Conservation (phyloP, 768 basidiomycete species). For the Pulveroboletus sp. region DNA sequence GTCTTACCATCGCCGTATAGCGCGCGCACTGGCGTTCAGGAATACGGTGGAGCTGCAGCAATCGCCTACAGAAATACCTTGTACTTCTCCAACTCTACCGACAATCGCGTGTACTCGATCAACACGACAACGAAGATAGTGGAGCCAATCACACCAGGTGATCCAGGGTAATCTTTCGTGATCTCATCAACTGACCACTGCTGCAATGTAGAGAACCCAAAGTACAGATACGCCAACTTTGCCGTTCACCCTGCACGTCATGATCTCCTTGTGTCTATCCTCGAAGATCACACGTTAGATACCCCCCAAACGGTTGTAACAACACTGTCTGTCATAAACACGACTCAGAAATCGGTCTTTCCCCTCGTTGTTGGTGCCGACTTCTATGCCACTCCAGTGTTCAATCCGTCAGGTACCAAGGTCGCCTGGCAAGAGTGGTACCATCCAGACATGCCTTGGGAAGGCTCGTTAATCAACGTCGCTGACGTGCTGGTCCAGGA, state of each 20-base stretch:
- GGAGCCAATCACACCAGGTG: constrained; percentile 60
- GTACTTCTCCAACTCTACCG: constrained; percentile 55
- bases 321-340: constrained; percentile 54
- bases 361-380: constrained; percentile 56
- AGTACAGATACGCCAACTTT: constrained; percentile 61
- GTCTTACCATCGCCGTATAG: constrained; percentile 52
- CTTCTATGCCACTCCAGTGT: constrained; percentile 62
- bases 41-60: constrained; percentile 67
- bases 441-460: constrained; percentile 73
- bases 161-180: constrained; percentile 5
- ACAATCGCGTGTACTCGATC: constrained; percentile 50
- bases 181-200: neutral
- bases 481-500: constrained; percentile 38
- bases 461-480: constrained; percentile 52
- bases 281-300: constrained; percentile 64
- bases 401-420: constrained; percentile 54
- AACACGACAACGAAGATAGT: constrained; percentile 26
- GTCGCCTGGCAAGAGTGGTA: constrained; percentile 65
- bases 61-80: constrained; percentile 44
- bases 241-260: constrained; percentile 49
- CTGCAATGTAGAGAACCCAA: constrained; percentile 9
- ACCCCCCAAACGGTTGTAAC: constrained; percentile 39
- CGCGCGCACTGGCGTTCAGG: constrained; percentile 55
- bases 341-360: constrained; percentile 37
- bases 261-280: constrained; percentile 53